These are phyloP conservation scores for Ogataea nitratoaversa DNA, from an alignment of 805 yeast genomes.

Conservation along the genomic window DNA sequence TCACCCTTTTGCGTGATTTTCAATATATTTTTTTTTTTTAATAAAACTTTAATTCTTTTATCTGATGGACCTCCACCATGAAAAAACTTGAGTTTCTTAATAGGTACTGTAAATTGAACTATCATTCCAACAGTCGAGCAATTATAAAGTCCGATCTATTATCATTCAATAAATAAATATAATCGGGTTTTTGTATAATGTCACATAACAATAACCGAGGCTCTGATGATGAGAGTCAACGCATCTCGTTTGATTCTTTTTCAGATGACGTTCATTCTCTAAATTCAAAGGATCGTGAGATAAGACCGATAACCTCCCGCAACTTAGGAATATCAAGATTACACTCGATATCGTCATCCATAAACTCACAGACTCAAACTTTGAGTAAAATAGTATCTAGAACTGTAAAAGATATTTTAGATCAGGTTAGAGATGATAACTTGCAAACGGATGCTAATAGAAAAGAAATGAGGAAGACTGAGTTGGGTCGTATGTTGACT, in stretches of 20 bases:
- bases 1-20: too few species aligned
- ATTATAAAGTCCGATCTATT: too few species aligned
- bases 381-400: slow-evolving; percentile 2
- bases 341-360: background rate
- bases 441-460: slow-evolving; percentile 12
- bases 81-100: too few species aligned
- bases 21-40: too few species aligned
- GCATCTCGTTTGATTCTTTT: background rate
- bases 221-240: background rate
- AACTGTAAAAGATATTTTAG: slow-evolving; percentile 3
- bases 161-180: too few species aligned
- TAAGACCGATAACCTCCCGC: background rate
- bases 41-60: too few species aligned
- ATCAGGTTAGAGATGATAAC: slow-evolving; percentile 20
- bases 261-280: background rate
- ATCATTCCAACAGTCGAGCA: too few species aligned
- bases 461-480: slow-evolving; percentile 8
- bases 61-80: too few species aligned
- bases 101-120: too few species aligned
- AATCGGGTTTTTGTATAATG: too few species aligned
- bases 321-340: background rate
- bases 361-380: background rate
- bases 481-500: slow-evolving; percentile 18
- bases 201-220: too few species aligned
- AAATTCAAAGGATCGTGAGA: background rate